phyloP scores from a whole-genome alignment of 129 eudicot species.

The Flaveria bidentis region DNA sequence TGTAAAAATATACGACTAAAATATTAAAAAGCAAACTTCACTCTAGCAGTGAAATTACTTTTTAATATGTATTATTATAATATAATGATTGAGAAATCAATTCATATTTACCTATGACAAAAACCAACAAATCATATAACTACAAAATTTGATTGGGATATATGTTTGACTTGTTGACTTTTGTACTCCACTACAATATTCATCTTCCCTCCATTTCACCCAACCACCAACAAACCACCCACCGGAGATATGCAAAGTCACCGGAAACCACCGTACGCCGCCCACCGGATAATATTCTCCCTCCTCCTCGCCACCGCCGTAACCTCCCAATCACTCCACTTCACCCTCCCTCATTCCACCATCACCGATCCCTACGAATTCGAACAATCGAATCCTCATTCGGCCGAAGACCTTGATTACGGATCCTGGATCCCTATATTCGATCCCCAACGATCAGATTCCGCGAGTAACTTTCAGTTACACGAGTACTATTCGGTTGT shows the following conservation, averaged over 20 bases:
- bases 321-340: constrained; percentile 65
- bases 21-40: no score
- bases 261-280: constrained; percentile 28
- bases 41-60: no score
- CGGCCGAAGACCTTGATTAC: constrained; percentile 77
- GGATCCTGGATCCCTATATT: constrained; percentile 90
- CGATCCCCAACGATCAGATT: constrained; percentile 46
- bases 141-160: no score
- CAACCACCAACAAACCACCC: constrained; percentile 5
- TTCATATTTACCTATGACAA: no score
- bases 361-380: constrained; percentile 67
- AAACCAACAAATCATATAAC: no score
- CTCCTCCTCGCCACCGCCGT: constrained; percentile 43
- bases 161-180: no score
- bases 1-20: no score
- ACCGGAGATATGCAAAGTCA: constrained; percentile 44
- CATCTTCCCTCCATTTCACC: neutral
- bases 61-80: no score
- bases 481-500: constrained; percentile 48
- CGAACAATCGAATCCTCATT: constrained; percentile 61
- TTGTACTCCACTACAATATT: neutral
- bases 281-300: constrained; percentile 15
- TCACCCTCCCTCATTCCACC: constrained; percentile 60
- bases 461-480: neutral
- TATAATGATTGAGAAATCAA: no score